Base-by-base conservation (phyloP, 129 eudicot genomes). In the Centella asiatica region DNA sequence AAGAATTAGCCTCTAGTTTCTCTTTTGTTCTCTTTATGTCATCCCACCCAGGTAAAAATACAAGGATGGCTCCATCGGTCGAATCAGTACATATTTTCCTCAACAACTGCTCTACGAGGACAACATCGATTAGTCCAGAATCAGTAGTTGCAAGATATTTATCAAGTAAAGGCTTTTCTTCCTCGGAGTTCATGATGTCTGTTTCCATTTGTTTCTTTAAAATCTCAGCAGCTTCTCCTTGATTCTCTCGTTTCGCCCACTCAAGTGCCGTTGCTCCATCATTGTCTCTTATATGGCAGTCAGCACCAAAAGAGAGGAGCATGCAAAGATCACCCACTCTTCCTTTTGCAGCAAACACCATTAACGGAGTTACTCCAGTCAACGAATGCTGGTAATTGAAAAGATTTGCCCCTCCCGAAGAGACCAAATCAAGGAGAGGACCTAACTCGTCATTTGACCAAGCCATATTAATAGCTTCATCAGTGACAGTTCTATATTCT, bases 11-110 rank as follows among this genome's bases (percentile, higher is more conserved):
- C 20, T 60, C 69, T 67, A 93, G 65, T 45, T 34, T 69, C 48
- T 85, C 93, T 11, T 86, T 78, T 64, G 83, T 80, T 79, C 67
- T 88, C 58, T 80, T 88, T 63, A 93, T 93, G 53, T 80, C 99
- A 44, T 93, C 99, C 99, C 99, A 93, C 20, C 99, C 99, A 44
- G 99, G 85, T 62, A 93, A 83, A 66, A 93, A 93, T 58, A 93
- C 80, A 33, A 93, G 89, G 53, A 93, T 66, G 12, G 99, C 99
- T 72, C 99, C 99, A 55, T 80, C 86, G 40, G 75, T 60, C 5
- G 89, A 85, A 57, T 85, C 93, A 0, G 48, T 69, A 69, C 99
- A 93, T 64, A 93, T 85, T 77, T 78, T 80, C 69, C 75, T 80
- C 62, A 88, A 51, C 59, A 93, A 83, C 60, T 85, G 75, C 67